Evolutionary conservation across 192 early-diverging fungal species (phyloP).

Genomic region (Backusella australiensis): DNA sequence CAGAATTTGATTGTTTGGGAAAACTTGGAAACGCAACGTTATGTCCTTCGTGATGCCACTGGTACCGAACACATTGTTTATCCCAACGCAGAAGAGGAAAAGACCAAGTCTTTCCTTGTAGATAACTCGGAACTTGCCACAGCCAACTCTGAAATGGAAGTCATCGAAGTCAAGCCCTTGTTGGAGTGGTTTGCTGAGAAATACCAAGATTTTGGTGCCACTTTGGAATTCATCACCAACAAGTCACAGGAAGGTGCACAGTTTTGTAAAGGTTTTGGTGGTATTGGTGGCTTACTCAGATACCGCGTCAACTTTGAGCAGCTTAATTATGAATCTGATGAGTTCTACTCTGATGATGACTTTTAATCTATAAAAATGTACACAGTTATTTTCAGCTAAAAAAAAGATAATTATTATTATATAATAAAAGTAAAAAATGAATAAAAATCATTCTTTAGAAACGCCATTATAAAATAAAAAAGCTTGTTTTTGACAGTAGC

Average conservation of each 20-base stretch:
- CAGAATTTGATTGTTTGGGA: constrained; percentile 98
- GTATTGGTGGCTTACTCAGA: constrained; percentile 72
- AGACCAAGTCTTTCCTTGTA: constrained; percentile 72
- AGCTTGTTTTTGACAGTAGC: not conserved
- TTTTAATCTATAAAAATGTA: constrained; percentile 8
- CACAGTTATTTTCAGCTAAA: not conserved
- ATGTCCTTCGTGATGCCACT: constrained; percentile 70
- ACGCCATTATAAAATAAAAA: not conserved
- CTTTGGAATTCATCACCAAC: constrained; percentile 95
- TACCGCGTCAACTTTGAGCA: constrained; percentile 89
- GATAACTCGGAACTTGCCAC: not conserved
- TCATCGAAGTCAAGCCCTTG: constrained; percentile 75
- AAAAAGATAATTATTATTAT: not conserved
- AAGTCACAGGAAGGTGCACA: constrained; percentile 94
- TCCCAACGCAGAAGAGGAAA: constrained; percentile 85
- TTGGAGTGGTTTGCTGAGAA: constrained; percentile 98
- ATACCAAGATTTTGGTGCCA: constrained; percentile 96
- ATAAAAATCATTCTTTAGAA: constrained; percentile 1
- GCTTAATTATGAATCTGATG: constrained; percentile 61
- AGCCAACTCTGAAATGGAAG: constrained; percentile 75
- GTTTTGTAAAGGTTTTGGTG: constrained; percentile 99
- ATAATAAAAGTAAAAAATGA: not conserved
- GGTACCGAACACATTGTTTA: constrained; percentile 69
- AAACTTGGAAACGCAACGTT: constrained; percentile 81
- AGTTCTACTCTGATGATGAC: constrained; percentile 56